Evolutionary conservation across 306 rosid species (phyloP), one percentile per base, ranked within the genome.

Genomic region (Glycine soja): DNA sequence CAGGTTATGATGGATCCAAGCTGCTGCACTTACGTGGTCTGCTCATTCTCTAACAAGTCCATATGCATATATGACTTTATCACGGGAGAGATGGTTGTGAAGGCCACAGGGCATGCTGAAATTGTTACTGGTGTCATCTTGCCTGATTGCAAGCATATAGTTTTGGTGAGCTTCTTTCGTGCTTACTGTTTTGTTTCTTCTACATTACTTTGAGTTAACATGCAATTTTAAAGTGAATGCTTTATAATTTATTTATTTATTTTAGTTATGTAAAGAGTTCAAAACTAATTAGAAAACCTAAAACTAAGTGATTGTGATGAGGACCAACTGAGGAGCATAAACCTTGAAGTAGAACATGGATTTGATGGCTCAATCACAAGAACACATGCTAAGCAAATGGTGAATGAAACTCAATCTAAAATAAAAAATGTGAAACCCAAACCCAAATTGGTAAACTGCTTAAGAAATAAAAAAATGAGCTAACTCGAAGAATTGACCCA

Each of bases 1-100:
- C 93, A 90, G 97, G 89, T 88, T 72, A 67, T 90, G 30, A 75
- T 90, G 88, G 97, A 92, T 70, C 97, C 97, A 45, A 90, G 93
- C 81, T 87, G 91, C 85, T 87, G 91, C 85, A 88, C 89, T 54
- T 92, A 88, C 76, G 85, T 85, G 61, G 89, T 87, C 70, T 90
- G 97, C 85, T 89, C 92, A 19, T 88, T 77, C 88, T 92, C 97
- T 48, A 90, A 90, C 87, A 92, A 89, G 85, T 92, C 88, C 72
- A 83, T 90, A 79, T 90, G 90, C 83, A 80, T 92, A 32, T 90
- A 86, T 43, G 94, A 92, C 82, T 74, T 89, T 50, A 64, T 80
- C 82, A 90, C 88, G 7, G 94, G 97, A 76, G 90, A 92, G 74
- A 77, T 89, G 81, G 90, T 90, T 56, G 82, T 88, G 48, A 90